A percentile compares a stretch with the other conserved stretches of the same genome.
phyloP scores from a whole-genome alignment of 176 grass and related monocot genomes.

The Bothriochloa decipiens region DNA sequence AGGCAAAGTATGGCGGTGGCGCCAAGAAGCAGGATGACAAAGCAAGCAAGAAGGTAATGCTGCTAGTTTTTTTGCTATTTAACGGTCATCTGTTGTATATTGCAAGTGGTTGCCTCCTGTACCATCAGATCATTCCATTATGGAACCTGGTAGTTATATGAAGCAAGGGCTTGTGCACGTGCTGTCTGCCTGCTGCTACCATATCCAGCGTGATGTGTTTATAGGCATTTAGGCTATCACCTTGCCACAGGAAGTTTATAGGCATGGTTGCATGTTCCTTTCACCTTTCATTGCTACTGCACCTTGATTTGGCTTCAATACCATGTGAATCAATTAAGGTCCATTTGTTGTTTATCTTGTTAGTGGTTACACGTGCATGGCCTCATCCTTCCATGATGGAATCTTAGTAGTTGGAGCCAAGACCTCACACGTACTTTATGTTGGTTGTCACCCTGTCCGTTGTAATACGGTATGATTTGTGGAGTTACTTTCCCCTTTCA shows the following conservation, averaged over 20 bases:
- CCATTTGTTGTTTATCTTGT: not conserved
- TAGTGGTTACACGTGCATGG: not conserved
- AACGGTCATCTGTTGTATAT: not conserved
- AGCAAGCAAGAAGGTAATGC: constrained; percentile 66
- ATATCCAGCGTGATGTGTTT: not conserved
- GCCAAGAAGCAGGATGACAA: constrained; percentile 55
- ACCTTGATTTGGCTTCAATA: not conserved
- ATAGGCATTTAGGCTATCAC: not conserved
- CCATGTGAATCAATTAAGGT: not conserved
- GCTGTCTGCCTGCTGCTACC: not conserved
- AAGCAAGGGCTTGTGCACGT: not conserved
- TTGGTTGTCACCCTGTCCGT: not conserved
- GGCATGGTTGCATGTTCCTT: not conserved
- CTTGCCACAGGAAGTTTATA: not conserved
- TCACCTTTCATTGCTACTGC: not conserved
- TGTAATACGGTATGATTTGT: not conserved
- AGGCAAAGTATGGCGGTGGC: constrained; percentile 50
- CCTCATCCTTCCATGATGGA: not conserved
- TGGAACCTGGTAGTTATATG: not conserved
- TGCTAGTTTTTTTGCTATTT: not conserved
- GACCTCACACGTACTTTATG: not conserved
- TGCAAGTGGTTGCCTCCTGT: not conserved
- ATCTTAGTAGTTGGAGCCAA: not conserved
- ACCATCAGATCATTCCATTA: not conserved
- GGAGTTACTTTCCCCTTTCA: not conserved